Conservation (phyloP, 2,329 filamentous ascomycete genomes). For the Ophiostoma sp. region DNA sequence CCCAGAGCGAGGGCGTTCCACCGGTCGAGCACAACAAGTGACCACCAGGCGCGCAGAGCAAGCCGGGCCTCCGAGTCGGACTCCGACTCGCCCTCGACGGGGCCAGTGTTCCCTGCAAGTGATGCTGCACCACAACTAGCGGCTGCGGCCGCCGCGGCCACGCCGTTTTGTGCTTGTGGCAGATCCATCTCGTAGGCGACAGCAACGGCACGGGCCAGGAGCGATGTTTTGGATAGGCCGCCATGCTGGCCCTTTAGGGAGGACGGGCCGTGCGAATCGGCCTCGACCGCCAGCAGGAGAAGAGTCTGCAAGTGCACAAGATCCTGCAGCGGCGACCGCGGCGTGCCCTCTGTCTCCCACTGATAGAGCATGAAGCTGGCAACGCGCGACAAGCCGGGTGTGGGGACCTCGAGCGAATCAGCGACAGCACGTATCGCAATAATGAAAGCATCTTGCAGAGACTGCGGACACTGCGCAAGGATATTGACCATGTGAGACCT, state of each 20-base stretch:
- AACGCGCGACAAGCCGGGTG: conserved; percentile 33
- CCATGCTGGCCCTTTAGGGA: conserved; percentile 39
- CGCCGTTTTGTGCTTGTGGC: conserved; percentile 40
- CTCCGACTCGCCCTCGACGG: conserved; percentile 35
- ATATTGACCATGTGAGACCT: conserved; percentile 52
- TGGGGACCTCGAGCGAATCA: conserved; percentile 41
- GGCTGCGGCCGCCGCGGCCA: conserved; percentile 42
- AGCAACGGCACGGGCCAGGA: conserved; percentile 61
- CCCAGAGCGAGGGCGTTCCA: conserved; percentile 67
- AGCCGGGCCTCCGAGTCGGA: conserved; percentile 54
- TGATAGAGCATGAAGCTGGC: conserved; percentile 46
- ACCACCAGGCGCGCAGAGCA: conserved; percentile 64
- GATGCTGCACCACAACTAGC: not conserved
- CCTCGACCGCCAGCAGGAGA: conserved; percentile 60
- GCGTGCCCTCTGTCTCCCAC: conserved; percentile 44
- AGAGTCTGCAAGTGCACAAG: conserved; percentile 62
- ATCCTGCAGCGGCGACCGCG: conserved; percentile 39
- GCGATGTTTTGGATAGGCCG: conserved; percentile 46
- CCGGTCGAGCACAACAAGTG: conserved; percentile 63
- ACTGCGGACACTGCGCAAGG: conserved; percentile 50
- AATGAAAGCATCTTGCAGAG: conserved; percentile 58
- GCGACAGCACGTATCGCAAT: conserved; percentile 58
- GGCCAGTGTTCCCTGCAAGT: conserved; percentile 46
- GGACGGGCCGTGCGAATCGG: conserved; percentile 49
- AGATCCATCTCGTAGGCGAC: conserved; percentile 61